Evolutionary conservation across 768 basidiomycete species (phyloP).

Genomic region (Suillus cothurnatus): DNA sequence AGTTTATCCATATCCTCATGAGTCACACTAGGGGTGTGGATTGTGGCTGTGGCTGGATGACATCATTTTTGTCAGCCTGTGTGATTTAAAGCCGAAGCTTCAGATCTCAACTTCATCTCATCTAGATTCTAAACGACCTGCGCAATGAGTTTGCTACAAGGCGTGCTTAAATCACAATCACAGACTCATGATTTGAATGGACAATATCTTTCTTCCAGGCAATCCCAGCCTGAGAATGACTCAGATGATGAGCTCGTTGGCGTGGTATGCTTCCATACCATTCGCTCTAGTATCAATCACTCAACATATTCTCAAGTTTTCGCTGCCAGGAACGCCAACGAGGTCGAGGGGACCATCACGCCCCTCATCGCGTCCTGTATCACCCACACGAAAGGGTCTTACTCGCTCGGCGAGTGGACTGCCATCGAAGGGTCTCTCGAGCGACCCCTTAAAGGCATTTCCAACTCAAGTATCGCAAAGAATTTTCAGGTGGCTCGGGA

Average conservation of each 20-base stretch:
- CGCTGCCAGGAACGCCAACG: slow-evolving; percentile 66
- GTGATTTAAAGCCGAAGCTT: background rate
- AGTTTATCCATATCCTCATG: background rate
- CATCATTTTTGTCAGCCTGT: slow-evolving; percentile 14
- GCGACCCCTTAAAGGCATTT: slow-evolving; percentile 68
- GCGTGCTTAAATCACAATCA: slow-evolving; percentile 61
- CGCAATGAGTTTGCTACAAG: slow-evolving; percentile 67
- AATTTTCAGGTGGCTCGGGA: slow-evolving; percentile 65
- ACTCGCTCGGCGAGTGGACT: slow-evolving; percentile 25
- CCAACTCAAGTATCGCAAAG: slow-evolving; percentile 83
- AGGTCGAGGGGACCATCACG: slow-evolving; percentile 58
- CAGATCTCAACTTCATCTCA: slow-evolving; percentile 11
- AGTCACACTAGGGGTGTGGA: no score
- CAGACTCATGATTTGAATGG: slow-evolving; percentile 18
- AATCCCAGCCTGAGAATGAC: slow-evolving; percentile 42
- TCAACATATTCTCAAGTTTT: slow-evolving; percentile 46
- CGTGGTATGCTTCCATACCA: slow-evolving; percentile 52
- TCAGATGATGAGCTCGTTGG: slow-evolving; percentile 71
- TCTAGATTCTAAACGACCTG: background rate
- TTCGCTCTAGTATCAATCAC: slow-evolving; percentile 10
- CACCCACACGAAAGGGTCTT: slow-evolving; percentile 30
- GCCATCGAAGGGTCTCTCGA: slow-evolving; percentile 21
- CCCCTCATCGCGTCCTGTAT: slow-evolving; percentile 36
- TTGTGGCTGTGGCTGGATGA: slow-evolving; percentile 8
- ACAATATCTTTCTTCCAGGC: slow-evolving; percentile 15